Percentiles rank a stretch among this genome's conserved stretches.
Evolutionary conservation across 2,329 filamentous ascomycete genomes (phyloP).

Genomic region (Phialemoniopsis sp.): DNA sequence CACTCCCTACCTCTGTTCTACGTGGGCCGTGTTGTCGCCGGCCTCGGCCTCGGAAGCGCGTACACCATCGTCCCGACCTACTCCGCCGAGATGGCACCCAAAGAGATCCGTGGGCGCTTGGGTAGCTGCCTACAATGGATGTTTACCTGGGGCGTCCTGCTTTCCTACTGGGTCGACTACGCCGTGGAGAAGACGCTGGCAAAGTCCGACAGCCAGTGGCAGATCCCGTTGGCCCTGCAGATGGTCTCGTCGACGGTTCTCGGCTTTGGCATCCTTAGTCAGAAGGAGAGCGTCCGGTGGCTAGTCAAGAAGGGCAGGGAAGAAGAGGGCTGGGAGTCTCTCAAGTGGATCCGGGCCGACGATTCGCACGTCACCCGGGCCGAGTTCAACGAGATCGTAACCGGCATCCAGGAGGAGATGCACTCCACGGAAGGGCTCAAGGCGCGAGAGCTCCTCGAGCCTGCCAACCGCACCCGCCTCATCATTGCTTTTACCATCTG

Average conservation of each 20-base stretch:
- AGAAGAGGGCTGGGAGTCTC: conserved; percentile 60
- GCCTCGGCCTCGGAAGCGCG: conserved; percentile 69
- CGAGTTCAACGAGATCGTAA: conserved; percentile 70
- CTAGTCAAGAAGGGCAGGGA: conserved; percentile 67
- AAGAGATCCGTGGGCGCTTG: conserved; percentile 48
- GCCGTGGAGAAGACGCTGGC: too few species aligned
- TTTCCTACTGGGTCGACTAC: conserved; percentile 39
- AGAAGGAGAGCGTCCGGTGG: conserved; percentile 72
- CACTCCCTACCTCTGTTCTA: conserved; percentile 69
- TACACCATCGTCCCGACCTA: conserved; percentile 70
- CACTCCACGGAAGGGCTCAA: too few species aligned
- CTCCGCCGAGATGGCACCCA: conserved; percentile 61
- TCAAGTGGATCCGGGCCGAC: conserved; percentile 66
- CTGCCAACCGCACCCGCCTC: too few species aligned
- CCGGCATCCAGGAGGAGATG: too few species aligned
- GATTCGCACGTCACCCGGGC: conserved; percentile 64
- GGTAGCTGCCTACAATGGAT: conserved; percentile 40
- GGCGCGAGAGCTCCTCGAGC: conserved; percentile 6
- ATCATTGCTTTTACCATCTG: too few species aligned
- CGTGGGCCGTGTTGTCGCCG: conserved; percentile 66
- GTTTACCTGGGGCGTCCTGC: conserved; percentile 36
- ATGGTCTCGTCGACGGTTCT: conserved; percentile 62
- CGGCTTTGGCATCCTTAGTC: conserved; percentile 60
- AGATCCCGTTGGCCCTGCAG: conserved; percentile 49
- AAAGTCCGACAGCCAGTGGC: conserved; percentile 43